Percentiles rank a stretch among this genome's conserved stretches.
phyloP scores from a whole-genome alignment of 371 early-diverging fungal genomes.

The Mucor lusitanicus region DNA sequence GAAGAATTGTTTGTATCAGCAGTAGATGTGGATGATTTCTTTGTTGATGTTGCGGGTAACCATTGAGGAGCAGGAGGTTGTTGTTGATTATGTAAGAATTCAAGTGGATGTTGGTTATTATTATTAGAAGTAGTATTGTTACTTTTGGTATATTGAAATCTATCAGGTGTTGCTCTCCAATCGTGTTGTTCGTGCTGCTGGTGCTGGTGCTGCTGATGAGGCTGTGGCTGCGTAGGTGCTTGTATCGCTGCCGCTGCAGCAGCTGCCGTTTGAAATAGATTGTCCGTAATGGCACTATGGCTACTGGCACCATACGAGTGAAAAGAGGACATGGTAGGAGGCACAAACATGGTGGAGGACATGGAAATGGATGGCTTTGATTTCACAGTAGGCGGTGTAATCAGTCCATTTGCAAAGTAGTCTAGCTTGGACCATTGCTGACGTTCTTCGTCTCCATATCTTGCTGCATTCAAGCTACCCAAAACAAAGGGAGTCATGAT shows the following conservation, averaged over 20 bases:
- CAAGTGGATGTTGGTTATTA: constrained; percentile 2
- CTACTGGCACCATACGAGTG: not conserved
- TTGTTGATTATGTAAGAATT: constrained; percentile 3
- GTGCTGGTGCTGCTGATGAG: not conserved
- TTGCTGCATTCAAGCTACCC: constrained; percentile 10
- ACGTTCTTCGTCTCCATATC: constrained; percentile 16
- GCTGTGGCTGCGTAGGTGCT: not conserved
- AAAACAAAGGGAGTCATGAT: constrained; percentile 29
- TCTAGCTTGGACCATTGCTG: constrained; percentile 22
- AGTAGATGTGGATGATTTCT: not conserved
- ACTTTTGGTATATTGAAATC: constrained; percentile 13
- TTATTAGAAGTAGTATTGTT: not conserved
- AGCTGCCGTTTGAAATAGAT: not conserved
- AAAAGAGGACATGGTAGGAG: not conserved
- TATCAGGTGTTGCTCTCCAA: constrained; percentile 4
- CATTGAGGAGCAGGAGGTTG: not conserved
- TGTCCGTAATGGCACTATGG: constrained; percentile 1
- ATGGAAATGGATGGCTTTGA: constrained; percentile 9
- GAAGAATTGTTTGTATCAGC: constrained; percentile 1
- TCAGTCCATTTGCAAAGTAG: constrained; percentile 11
- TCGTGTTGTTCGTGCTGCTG: not conserved
- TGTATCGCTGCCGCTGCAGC: not conserved
- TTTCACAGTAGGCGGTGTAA: constrained; percentile 15
- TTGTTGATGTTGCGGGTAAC: not conserved
- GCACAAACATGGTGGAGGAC: constrained; percentile 14